phyloP scores from a whole-genome alignment of 345 rosid species.

The Toxicodendron radicans region DNA sequence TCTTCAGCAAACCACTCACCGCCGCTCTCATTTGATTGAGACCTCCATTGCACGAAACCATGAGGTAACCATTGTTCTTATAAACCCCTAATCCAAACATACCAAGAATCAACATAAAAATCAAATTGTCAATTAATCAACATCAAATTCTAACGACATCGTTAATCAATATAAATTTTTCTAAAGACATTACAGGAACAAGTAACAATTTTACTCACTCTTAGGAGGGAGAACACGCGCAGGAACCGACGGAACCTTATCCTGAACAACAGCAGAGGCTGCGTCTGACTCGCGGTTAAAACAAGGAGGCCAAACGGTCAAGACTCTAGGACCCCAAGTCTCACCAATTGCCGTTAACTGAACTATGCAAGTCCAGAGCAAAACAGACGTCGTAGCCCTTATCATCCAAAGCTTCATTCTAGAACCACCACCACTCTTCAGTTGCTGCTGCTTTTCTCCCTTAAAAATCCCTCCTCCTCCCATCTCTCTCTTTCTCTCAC shows the following conservation, averaged over 20 bases:
- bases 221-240: slow-evolving; percentile 66
- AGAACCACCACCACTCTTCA: slow-evolving; percentile 40
- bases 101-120: not conserved
- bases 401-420: slow-evolving; percentile 86
- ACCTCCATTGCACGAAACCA: slow-evolving; percentile 96
- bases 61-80: slow-evolving; percentile 89
- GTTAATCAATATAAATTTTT: too few species aligned
- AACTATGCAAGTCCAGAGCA: slow-evolving; percentile 94
- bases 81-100: slow-evolving; percentile 63
- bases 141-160: too few species aligned
- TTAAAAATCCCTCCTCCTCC: slow-evolving; percentile 47
- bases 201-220: slow-evolving; percentile 42
- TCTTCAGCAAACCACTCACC: slow-evolving; percentile 38
- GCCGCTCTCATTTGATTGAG: slow-evolving; percentile 96
- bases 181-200: too few species aligned
- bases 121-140: not conserved
- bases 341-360: slow-evolving; percentile 89
- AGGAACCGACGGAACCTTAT: slow-evolving; percentile 44
- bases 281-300: slow-evolving; percentile 45
- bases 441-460: slow-evolving; percentile 39
- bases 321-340: slow-evolving; percentile 82
- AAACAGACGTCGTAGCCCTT: slow-evolving; percentile 80
- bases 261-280: slow-evolving; percentile 36
- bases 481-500: slow-evolving; percentile 39
- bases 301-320: slow-evolving; percentile 92